Conservation (phyloP, 768 basidiomycete genomes). For the Serendipita vermifera region DNA sequence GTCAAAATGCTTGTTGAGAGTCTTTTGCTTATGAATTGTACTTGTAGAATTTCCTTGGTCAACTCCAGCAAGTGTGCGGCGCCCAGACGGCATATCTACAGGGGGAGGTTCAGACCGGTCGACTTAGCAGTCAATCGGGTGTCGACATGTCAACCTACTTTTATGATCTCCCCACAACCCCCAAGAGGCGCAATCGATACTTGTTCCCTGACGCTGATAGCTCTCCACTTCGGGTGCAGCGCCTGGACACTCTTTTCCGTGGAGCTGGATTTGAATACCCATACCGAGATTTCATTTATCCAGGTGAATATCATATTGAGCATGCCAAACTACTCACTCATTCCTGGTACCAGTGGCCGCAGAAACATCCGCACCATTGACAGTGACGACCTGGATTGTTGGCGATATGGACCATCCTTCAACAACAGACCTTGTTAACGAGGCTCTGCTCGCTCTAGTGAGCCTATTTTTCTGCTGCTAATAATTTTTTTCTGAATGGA, state of each 20-base stretch:
- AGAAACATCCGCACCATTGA: slow-evolving; percentile 11
- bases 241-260: slow-evolving; percentile 42
- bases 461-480: slow-evolving; percentile 15
- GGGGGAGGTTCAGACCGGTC: slow-evolving; percentile 42
- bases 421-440: slow-evolving; percentile 47
- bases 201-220: slow-evolving; percentile 44
- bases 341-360: not conserved
- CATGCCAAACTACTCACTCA: no score
- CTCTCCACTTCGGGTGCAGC: slow-evolving; percentile 39
- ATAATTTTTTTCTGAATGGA: not conserved
- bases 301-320: slow-evolving; percentile 42
- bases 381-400: slow-evolving; percentile 41
- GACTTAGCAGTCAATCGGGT: slow-evolving; percentile 14
- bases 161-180: slow-evolving; percentile 73
- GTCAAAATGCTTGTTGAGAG: not conserved
- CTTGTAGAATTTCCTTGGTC: slow-evolving; percentile 48
- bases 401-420: slow-evolving; percentile 60
- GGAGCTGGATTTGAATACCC: slow-evolving; percentile 31
- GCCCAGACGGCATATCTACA: slow-evolving; percentile 57
- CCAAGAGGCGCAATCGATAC: slow-evolving; percentile 57
- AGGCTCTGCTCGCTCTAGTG: slow-evolving; percentile 56
- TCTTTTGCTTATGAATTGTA: not conserved
- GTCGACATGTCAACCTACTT: slow-evolving; percentile 60
- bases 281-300: slow-evolving; percentile 45
- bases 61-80: slow-evolving; percentile 45